Evolutionary conservation across 139 green algal genomes (phyloP).

Genomic region (Chlamydomonas sp.): DNA sequence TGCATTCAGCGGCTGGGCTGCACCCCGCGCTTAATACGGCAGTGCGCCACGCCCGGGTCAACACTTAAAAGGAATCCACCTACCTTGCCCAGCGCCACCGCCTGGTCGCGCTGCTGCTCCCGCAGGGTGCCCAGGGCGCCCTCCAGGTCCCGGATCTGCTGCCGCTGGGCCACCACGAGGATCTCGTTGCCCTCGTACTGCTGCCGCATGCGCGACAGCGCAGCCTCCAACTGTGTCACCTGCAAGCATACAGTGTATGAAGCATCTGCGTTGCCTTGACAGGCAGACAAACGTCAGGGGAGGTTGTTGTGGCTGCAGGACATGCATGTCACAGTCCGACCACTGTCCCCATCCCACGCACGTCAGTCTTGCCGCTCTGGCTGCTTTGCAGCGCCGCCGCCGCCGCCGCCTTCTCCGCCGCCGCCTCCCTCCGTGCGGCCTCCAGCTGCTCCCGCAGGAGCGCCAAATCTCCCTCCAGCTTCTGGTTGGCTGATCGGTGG

Average conservation of each 20-base stretch:
- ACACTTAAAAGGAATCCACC: no score
- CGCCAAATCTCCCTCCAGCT: not conserved
- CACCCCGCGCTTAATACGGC: no score
- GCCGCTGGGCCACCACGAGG: conserved; percentile 34
- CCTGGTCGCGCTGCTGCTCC: conserved; percentile 28
- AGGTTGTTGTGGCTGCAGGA: not conserved
- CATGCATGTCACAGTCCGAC: not conserved
- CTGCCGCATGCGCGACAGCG: conserved; percentile 28
- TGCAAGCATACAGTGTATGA: not conserved
- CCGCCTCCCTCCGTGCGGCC: not conserved
- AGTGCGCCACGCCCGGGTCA: no score
- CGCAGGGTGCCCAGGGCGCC: conserved; percentile 14
- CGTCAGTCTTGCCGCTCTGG: not conserved
- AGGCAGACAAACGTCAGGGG: no score
- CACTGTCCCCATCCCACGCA: not conserved
- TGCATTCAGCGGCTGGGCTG: no score
- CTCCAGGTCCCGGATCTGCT: conserved; percentile 39
- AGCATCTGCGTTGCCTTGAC: no score
- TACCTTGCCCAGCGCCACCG: conserved; percentile 38
- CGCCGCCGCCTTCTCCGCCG: not conserved
- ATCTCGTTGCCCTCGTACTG: conserved; percentile 44
- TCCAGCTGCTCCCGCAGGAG: conserved; percentile 15
- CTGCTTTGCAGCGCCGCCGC: conserved; percentile 5
- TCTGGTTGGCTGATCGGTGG: conserved; percentile 7
- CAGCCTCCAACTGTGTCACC: conserved; percentile 8